Conservation (phyloP, 2,329 filamentous ascomycete genomes). For the Fusarium transvaalense region DNA sequence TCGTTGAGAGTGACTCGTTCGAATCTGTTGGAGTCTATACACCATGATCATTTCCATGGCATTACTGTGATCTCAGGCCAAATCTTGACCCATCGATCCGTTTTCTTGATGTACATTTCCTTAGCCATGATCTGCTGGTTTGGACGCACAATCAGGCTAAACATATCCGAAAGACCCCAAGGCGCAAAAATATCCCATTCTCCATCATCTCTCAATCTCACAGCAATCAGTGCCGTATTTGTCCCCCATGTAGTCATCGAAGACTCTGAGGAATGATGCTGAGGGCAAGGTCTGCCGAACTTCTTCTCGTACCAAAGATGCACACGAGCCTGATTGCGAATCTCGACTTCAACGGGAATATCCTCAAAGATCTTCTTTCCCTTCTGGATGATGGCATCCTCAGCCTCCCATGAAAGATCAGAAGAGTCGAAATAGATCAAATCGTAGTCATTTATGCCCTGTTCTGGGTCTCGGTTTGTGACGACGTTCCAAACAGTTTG, state of each 20-base stretch:
- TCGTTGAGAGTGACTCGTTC: not conserved
- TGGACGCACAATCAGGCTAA: conserved; percentile 52
- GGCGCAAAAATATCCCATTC: conserved; percentile 54
- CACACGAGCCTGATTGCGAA: conserved; percentile 56
- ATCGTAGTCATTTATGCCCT: conserved; percentile 55
- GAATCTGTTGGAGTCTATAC: not conserved
- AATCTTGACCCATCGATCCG: conserved; percentile 48
- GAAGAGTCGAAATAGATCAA: conserved; percentile 53
- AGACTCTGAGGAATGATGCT: conserved; percentile 49
- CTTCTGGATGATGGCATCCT: conserved; percentile 51
- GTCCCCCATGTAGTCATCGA: conserved; percentile 54
- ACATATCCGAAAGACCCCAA: conserved; percentile 53
- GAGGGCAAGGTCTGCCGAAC: conserved; percentile 50
- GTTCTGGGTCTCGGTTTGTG: conserved; percentile 47
- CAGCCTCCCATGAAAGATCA: conserved; percentile 54
- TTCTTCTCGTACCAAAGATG: conserved; percentile 55
- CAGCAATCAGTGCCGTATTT: conserved; percentile 53
- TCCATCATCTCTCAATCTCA: conserved; percentile 43
- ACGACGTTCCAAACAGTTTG: conserved; percentile 57
- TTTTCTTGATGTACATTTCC: conserved; percentile 51
- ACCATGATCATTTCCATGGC: conserved; percentile 38
- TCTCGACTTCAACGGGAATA: conserved; percentile 52
- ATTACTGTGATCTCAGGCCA: conserved; percentile 50
- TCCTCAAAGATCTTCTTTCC: conserved; percentile 50
- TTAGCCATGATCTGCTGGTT: conserved; percentile 48